Percentiles rank a stretch among this genome's conserved stretches.
phyloP scores from a whole-genome alignment of 2,329 filamentous ascomycete species.

The Colletotrichum tanaceti region DNA sequence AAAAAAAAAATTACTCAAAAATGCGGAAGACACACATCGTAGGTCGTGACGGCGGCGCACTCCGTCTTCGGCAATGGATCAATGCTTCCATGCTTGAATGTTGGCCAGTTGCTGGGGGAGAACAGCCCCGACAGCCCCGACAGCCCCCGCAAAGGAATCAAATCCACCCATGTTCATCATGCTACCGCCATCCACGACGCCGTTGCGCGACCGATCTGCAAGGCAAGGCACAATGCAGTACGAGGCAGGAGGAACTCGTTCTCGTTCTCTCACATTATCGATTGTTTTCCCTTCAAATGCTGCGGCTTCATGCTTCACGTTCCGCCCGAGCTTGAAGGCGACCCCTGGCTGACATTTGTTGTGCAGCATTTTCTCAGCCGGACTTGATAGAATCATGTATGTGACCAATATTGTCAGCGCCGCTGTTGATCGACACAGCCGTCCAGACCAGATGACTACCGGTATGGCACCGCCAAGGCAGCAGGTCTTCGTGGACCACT shows the following conservation, averaged over 20 bases:
- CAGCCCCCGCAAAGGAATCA: neutral
- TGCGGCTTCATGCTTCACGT: constrained; percentile 8
- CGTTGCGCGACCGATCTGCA: constrained; percentile 27
- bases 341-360: constrained; percentile 5
- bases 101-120: neutral
- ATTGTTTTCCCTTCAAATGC: constrained; percentile 2
- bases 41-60: neutral
- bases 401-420: constrained; percentile 25
- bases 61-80: neutral
- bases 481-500: neutral
- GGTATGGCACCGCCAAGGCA: constrained; percentile 11
- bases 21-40: neutral
- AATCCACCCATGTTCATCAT: neutral
- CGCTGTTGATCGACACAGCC: constrained; percentile 1
- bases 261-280: constrained; percentile 24
- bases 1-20: too few relatives aligned
- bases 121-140: neutral
- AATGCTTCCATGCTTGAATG: neutral
- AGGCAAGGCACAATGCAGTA: constrained; percentile 18
- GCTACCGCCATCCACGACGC: constrained; percentile 7
- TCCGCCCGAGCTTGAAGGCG: neutral
- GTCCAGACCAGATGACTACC: constrained; percentile 2
- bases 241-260: neutral
- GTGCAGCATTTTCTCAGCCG: constrained; percentile 26
- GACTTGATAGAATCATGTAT: constrained; percentile 15